Percentiles rank a stretch among this genome's conserved stretches.
Conservation (phyloP, 768 basidiomycete genomes). For the Saitozyma podzolica region DNA sequence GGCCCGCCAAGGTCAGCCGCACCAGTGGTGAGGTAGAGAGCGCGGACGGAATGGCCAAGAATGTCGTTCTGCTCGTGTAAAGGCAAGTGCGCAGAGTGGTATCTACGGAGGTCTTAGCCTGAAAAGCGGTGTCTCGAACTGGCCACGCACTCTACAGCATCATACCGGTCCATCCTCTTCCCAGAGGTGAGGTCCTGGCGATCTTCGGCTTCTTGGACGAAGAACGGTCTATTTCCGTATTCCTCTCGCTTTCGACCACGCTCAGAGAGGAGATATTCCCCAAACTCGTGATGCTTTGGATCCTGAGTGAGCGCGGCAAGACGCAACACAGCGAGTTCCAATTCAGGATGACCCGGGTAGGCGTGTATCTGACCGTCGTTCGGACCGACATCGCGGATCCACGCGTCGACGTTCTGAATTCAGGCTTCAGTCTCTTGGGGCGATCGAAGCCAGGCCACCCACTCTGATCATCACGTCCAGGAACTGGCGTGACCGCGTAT, state of each 20-base stretch:
- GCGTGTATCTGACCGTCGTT: conserved; percentile 24
- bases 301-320: conserved; percentile 27
- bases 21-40: conserved; percentile 37
- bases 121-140: too few relatives aligned
- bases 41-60: conserved; percentile 38
- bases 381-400: conserved; percentile 24
- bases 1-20: conserved; percentile 33
- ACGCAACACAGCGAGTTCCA: conserved; percentile 35
- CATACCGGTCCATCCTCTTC: neutral
- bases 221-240: conserved; percentile 19
- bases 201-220: conserved; percentile 25
- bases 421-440: neutral
- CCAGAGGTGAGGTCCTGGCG: conserved; percentile 10
- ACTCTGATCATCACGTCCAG: conserved; percentile 42
- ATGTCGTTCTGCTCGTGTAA: conserved; percentile 32
- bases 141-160: too few relatives aligned
- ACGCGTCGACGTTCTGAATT: conserved; percentile 27
- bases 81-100: conserved; percentile 33
- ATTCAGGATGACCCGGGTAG: conserved; percentile 41
- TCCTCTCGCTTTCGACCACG: conserved; percentile 28
- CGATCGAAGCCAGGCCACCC: conserved; percentile 5
- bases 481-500: conserved; percentile 29
- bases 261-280: conserved; percentile 21
- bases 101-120: conserved; percentile 10
- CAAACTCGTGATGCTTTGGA: conserved; percentile 31